Base-by-base conservation (phyloP, 441 rosid genomes). In the Macaranga tanarius region DNA sequence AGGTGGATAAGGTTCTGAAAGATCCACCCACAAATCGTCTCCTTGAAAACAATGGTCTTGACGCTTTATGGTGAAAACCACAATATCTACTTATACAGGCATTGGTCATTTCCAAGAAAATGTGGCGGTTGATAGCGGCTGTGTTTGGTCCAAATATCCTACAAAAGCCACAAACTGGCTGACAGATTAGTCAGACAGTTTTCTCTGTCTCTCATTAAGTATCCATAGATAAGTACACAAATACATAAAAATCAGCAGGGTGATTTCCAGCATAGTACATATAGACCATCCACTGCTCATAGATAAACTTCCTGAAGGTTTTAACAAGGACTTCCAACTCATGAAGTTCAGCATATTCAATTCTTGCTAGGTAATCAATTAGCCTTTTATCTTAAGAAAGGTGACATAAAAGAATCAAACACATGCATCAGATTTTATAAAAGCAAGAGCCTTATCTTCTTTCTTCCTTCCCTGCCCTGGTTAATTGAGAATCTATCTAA, bases 71-170 rank as follows among this genome's bases (percentile, higher is more conserved):
- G 56, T 64, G 71, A 81, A 84, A 59, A 44, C 79, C 31, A 25
- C 79, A 73, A 72, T 83, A 75, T 75, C 80, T 81, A 61, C 76
- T 55, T 17, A 80, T 15, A 73, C 78, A 83, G 76, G 74, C 84
- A 73, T 80, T 84, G 66, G 81, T 82, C 87, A 84, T 84, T 74
- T 81, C 69, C 52, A 80, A 65, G 65, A 77, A 64, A 51, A 73
- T 63, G 61, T 65, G 54, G 55, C 60, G 73, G 68, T 61, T 60
- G 57, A 50, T 11, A 19, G 48, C 25, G 16, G 69, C 51, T 71
- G 77, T 59, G 26, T 57, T 74, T 50, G 52, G 76, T 65, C 71
- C 76, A 73, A 75, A 31, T 58, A 54, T 56, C 76, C 81, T 74
- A 75, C 67, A 71, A 78, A 76, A 65, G 74, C 79, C 47, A 63